Evolutionary conservation across 208 protist species (phyloP).

Genomic region (Perkinsela sp.): DNA sequence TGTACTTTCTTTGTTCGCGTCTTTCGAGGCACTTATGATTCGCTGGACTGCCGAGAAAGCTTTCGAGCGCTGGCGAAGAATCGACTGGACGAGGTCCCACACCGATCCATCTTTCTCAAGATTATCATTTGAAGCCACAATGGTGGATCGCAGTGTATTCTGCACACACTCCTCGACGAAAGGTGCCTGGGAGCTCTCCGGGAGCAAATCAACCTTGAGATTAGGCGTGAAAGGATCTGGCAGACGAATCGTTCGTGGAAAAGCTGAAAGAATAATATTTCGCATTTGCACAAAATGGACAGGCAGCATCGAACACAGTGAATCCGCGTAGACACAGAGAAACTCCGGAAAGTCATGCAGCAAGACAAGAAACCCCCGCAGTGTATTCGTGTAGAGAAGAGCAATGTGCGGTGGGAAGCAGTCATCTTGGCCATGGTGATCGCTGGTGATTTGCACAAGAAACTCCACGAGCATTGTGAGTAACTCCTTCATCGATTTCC

Average conservation of each 20-base stretch:
- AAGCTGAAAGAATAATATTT: constrained; percentile 87
- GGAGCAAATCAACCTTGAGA: constrained; percentile 55
- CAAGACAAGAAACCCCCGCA: constrained; percentile 79
- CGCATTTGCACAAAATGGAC: constrained; percentile 84
- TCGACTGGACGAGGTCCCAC: not conserved
- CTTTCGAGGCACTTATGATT: not conserved
- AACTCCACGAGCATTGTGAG: constrained; percentile 32
- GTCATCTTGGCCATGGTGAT: constrained; percentile 14
- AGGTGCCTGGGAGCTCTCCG: constrained; percentile 37
- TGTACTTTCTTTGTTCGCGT: not conserved
- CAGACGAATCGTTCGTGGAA: constrained; percentile 77
- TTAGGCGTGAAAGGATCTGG: constrained; percentile 71
- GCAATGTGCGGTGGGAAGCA: constrained; percentile 24
- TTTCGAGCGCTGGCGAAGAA: not conserved
- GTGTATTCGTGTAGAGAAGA: constrained; percentile 57
- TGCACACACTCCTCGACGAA: not conserved
- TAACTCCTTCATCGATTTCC: not conserved
- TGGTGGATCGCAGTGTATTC: not conserved
- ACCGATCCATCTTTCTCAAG: not conserved
- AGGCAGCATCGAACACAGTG: constrained; percentile 75
- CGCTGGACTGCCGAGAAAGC: not conserved
- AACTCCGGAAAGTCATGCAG: constrained; percentile 98
- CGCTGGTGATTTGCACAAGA: constrained; percentile 35
- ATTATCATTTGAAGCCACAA: not conserved
- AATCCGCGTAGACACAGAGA: constrained; percentile 87